Base-by-base conservation (phyloP, 1,284 basidiomycete genomes). In the Marasmius tenuissimus region DNA sequence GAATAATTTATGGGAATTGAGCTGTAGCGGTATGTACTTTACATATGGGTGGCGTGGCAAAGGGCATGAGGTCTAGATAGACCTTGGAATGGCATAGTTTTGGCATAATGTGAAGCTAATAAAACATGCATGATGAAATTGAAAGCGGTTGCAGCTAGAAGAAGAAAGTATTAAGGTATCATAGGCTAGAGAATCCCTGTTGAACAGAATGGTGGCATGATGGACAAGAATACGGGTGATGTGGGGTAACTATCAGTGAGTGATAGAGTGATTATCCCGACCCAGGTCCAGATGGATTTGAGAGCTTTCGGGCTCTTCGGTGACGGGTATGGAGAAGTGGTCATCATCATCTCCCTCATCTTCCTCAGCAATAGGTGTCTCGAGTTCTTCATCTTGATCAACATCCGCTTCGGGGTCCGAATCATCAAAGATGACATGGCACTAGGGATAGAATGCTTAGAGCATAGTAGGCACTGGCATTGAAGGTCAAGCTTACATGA, bases 341-440 rank as follows among this genome's bases (percentile, higher is more conserved):
- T 54, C 61, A 38, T 76, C n/a, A n/a, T n/a, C 71, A 10, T 66
- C 66, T 27, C 63, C 63, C 56, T 75, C 75, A 27, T 74, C 75
- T 56, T 78, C 79, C 65, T 81, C 80, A 22, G 72, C 68, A 60
- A 80, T 80, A 7, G 80, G 75, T 7, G 74, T 74, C 58, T 81
- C 79, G 12, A 73, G 69, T 54, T 81, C 78, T 37, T 80, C 80
- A 60, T 81, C 80, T 48, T 75, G 77, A 50, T 77, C 77, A 50
- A 61, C 70, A 60, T 81, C 80, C 48, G 68, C 77, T 58, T 81
- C 81, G 50, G 73, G 72, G 63, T 82, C 80, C 37, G 70, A 68
- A 54, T 82, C 81, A 63, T 83, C 81, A 63, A 83, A 83, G 61
- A 83, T 81, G 48, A 75, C 74, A 65, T 81, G 80, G 70, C 81